Evolutionary conservation across 1,284 basidiomycete species (phyloP).

Genomic region (Rhodofomes roseus): DNA sequence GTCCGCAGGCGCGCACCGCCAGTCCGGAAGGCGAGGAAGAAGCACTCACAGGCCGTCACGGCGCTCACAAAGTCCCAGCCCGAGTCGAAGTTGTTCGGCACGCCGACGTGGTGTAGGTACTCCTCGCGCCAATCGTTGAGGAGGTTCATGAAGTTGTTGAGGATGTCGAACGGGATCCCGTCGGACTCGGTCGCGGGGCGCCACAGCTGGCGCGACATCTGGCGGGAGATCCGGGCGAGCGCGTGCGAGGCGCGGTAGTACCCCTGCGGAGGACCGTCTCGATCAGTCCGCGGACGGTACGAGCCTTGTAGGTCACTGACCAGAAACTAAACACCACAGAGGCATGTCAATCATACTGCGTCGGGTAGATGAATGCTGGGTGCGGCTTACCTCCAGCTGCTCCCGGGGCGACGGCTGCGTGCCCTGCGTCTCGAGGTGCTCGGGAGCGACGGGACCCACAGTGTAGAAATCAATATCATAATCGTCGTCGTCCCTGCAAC

Average conservation of each 20-base stretch:
- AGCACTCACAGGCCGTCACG: conserved; percentile 59
- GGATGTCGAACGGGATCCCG: conserved; percentile 68
- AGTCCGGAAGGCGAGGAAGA: neutral
- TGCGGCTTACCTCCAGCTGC: conserved; percentile 61
- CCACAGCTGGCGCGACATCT: conserved; percentile 79
- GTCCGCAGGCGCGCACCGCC: neutral
- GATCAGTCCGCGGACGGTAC: conserved; percentile 9
- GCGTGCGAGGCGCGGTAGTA: conserved; percentile 79
- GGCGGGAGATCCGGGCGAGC: conserved; percentile 74
- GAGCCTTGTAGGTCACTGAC: conserved; percentile 27
- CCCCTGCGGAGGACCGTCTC: conserved; percentile 41
- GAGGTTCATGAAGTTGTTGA: conserved; percentile 56
- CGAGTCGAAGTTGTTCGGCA: conserved; percentile 78
- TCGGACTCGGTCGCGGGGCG: conserved; percentile 67
- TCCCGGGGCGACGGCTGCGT: conserved; percentile 63
- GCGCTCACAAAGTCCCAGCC: conserved; percentile 90
- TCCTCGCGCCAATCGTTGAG: conserved; percentile 74
- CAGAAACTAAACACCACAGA: conserved; percentile 30
- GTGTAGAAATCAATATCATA: conserved; percentile 80
- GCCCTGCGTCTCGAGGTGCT: conserved; percentile 42
- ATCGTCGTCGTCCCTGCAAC: conserved; percentile 51
- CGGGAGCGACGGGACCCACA: conserved; percentile 54
- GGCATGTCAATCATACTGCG: neutral
- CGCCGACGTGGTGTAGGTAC: conserved; percentile 75
- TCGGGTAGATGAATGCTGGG: neutral